Percentiles rank a stretch among this genome's conserved stretches.
Evolutionary conservation across 2,329 filamentous ascomycete genomes (phyloP).

Genomic region (Sporothrix variecibatus): DNA sequence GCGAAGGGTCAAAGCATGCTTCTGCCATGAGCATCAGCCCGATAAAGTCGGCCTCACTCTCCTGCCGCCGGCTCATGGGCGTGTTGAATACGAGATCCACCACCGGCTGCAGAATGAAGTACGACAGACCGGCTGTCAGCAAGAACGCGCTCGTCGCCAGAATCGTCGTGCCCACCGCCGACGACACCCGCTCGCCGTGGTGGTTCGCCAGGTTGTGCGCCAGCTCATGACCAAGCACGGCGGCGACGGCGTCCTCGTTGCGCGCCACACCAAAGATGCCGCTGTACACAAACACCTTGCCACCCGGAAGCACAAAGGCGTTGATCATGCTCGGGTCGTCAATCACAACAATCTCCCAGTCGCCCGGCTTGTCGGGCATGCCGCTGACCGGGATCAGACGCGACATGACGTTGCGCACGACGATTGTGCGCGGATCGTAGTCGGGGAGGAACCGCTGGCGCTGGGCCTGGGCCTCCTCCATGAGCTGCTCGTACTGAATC

Average conservation of each 20-base stretch:
- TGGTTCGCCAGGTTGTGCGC: conserved; percentile 74
- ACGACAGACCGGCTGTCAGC: conserved; percentile 47
- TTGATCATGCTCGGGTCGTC: conserved; percentile 66
- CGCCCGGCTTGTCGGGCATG: conserved; percentile 48
- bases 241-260: conserved; percentile 69
- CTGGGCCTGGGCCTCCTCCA: conserved; percentile 55
- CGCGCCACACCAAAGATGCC: conserved; percentile 69
- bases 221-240: conserved; percentile 78
- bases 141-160: conserved; percentile 53
- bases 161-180: conserved; percentile 54
- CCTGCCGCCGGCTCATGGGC: conserved; percentile 71
- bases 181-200: conserved; percentile 62
- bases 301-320: conserved; percentile 76
- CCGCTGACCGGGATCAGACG: conserved; percentile 68
- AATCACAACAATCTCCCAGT: conserved; percentile 76
- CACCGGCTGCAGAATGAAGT: conserved; percentile 48
- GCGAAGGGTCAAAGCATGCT: conserved; percentile 71
- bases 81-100: conserved; percentile 65
- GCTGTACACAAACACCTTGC: conserved; percentile 78
- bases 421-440: conserved; percentile 56
- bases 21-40: conserved; percentile 82
- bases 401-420: conserved; percentile 66
- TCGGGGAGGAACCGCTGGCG: conserved; percentile 58
- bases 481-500: conserved; percentile 57
- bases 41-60: conserved; percentile 78